phyloP scores from a whole-genome alignment of 371 early-diverging fungal species.

The Blakeslea trispora region DNA sequence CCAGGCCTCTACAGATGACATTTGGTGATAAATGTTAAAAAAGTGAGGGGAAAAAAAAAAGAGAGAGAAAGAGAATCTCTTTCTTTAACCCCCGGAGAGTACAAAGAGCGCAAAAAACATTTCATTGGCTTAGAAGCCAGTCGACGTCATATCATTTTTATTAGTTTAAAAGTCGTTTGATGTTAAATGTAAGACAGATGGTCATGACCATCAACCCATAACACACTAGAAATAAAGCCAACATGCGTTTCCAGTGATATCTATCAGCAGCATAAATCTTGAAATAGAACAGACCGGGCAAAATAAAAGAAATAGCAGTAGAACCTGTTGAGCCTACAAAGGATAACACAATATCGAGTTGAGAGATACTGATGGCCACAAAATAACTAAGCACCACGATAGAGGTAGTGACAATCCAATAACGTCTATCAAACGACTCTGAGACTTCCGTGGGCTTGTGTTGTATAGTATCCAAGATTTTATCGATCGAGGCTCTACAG shows the following conservation, averaged over 20 bases:
- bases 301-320: constrained; percentile 97
- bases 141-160: background rate
- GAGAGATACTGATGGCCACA: constrained; percentile 74
- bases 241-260: constrained; percentile 52
- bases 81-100: background rate
- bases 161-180: constrained; percentile 31
- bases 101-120: background rate
- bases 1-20: constrained; percentile 44
- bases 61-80: background rate
- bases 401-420: constrained; percentile 63
- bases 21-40: constrained; percentile 13
- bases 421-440: constrained; percentile 34
- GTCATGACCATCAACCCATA: constrained; percentile 70
- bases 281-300: constrained; percentile 96
- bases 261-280: constrained; percentile 66
- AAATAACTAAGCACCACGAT: constrained; percentile 73
- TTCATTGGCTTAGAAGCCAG: background rate
- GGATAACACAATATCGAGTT: constrained; percentile 83
- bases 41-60: constrained; percentile 11
- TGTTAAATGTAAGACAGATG: constrained; percentile 64
- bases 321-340: constrained; percentile 99
- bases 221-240: constrained; percentile 48
- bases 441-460: background rate
- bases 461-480: constrained; percentile 57
- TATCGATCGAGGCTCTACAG: constrained; percentile 90